Conservation (phyloP, 352 stramenopile species). For the Phytopythium sindhum region DNA sequence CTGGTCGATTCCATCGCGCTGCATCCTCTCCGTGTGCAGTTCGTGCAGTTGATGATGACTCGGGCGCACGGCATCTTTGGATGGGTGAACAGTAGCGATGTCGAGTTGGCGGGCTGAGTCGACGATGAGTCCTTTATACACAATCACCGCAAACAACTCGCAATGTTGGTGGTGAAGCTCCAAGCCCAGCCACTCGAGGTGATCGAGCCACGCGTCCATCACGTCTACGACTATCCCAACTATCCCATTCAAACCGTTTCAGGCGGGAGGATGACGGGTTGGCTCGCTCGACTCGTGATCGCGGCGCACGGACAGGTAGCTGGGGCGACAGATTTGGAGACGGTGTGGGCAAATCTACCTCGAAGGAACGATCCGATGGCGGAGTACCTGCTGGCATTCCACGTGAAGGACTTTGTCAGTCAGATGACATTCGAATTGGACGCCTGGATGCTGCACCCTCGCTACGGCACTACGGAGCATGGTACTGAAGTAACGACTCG, state of each 20-base stretch:
- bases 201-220: background rate
- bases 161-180: background rate
- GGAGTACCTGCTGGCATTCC: no score
- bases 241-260: no score
- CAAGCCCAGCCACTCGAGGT: background rate
- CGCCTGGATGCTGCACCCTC: background rate
- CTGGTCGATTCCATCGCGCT: background rate
- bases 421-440: no score
- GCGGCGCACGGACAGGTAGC: no score
- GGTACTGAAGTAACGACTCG: background rate
- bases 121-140: background rate
- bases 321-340: no score
- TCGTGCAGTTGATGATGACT: background rate
- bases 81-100: background rate
- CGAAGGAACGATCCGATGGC: no score
- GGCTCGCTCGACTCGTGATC: background rate
- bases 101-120: background rate
- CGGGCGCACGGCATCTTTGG: background rate
- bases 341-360: no score
- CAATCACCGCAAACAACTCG: background rate
- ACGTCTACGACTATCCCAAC: no score
- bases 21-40: background rate
- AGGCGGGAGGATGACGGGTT: background rate
- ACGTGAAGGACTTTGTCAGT: no score
- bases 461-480: background rate